These are phyloP conservation scores for Heritiera fomes DNA, from an alignment of 345 rosid species.

Conservation along the genomic window DNA sequence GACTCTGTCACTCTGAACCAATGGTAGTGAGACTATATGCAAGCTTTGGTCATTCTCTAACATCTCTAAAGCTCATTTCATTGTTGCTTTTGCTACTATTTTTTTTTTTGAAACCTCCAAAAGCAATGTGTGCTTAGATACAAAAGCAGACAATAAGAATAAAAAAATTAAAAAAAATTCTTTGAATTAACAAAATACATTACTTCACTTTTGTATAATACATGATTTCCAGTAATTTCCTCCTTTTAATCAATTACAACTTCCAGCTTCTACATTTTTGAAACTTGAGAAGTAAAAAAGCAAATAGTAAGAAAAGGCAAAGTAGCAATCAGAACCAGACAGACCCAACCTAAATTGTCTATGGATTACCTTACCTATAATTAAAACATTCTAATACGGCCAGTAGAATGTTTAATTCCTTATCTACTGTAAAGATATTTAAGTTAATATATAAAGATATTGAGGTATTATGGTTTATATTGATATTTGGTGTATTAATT, in stretches of 20 bases:
- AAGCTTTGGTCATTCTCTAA: not conserved
- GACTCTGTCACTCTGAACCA: not conserved
- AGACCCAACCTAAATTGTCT: not conserved
- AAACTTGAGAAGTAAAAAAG: not conserved
- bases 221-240: not conserved
- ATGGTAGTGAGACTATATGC: not conserved
- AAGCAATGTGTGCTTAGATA: not conserved
- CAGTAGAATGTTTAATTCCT: not conserved
- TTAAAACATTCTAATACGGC: not conserved
- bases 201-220: not conserved
- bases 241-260: not conserved
- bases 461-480: too few relatives aligned
- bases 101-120: not conserved
- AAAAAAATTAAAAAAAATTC: not conserved
- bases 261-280: not conserved
- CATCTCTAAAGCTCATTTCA: not conserved
- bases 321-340: not conserved
- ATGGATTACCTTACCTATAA: not conserved
- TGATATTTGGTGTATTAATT: too few relatives aligned
- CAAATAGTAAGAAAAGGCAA: not conserved
- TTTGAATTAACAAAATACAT: not conserved
- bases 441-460: too few relatives aligned
- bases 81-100: not conserved
- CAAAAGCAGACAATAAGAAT: not conserved
- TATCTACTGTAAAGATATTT: too few relatives aligned